Evolutionary conservation across 2,329 filamentous ascomycete species (phyloP).

Genomic region (Aspergillus pseudoterreus): DNA sequence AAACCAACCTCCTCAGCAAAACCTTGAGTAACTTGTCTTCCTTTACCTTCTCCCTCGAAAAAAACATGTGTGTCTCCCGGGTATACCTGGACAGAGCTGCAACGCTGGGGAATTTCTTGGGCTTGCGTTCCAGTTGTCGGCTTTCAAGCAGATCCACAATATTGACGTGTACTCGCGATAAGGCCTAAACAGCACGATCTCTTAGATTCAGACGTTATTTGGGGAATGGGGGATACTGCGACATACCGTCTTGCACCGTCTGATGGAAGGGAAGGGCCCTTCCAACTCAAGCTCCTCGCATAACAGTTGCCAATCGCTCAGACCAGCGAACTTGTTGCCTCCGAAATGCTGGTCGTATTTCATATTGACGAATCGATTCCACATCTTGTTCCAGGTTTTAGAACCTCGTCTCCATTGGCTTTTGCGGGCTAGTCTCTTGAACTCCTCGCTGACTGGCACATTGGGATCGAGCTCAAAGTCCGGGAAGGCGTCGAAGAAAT

Average conservation of each 20-base stretch:
- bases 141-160: conserved; percentile 28
- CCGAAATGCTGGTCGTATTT: conserved; percentile 20
- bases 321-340: conserved; percentile 1
- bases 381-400: conserved; percentile 18
- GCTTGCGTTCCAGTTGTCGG: neutral
- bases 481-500: conserved; percentile 6
- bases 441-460: conserved; percentile 17
- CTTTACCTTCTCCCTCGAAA: conserved; percentile 16
- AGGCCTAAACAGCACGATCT: conserved; percentile 10
- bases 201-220: neutral
- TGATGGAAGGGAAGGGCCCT: conserved; percentile 17
- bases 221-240: neutral
- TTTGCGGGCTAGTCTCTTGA: conserved; percentile 13
- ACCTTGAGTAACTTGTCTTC: conserved; percentile 17
- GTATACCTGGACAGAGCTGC: conserved; percentile 17
- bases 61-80: conserved; percentile 4
- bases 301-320: conserved; percentile 22
- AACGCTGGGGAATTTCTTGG: conserved; percentile 13
- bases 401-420: conserved; percentile 19
- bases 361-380: conserved; percentile 16
- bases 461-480: conserved; percentile 11
- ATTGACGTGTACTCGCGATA: conserved; percentile 24
- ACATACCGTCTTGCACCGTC: conserved; percentile 24
- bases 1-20: conserved; percentile 16
- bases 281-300: conserved; percentile 22